Base-by-base conservation (phyloP, 1,284 basidiomycete genomes). In the Trichosporon inkin region DNA sequence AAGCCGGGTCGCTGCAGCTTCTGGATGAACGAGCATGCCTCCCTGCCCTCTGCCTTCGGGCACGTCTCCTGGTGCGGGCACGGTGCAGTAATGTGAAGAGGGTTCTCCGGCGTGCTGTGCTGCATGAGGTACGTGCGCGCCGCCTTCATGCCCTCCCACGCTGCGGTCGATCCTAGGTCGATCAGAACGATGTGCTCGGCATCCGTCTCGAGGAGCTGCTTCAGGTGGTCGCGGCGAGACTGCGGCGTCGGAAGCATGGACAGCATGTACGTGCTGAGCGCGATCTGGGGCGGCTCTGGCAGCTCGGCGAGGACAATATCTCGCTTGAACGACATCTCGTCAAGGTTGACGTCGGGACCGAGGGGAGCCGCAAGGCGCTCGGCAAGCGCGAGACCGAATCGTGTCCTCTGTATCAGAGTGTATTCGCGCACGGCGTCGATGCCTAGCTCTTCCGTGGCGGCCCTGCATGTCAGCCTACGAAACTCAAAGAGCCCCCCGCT, bases 61-160 rank as follows among this genome's bases (percentile, higher is more conserved):
- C 96, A 99, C 22, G 81, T 81, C 14, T 82, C 82, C 72, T 99
- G 94, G 73, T 99, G 95, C 20, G 96, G 91, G 72, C 96, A 99
- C 84, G 93, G 77, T 4, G 75, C 71, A 11, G 71, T 65, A 39
- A 73, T 66, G 59, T 76, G 72, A 0, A 71, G 62, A 14, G 70
- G 70, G 17, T 55, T 44, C 34, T 63, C 66, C 0, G 28, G 44
- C 13, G 44, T 49, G 38, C 51, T 52, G 19, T 37, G 53, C 37
- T 16, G n/a, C 37, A 16, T 49, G 2, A 99, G 78, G 67, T 85
- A 84, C 58, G 90, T 84, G 58, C 95, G 82, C 1, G 95, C 93
- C 66, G 88, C 85, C n/a, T 86, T 86, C 53, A 99, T 86, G 41
- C 82, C 82, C 62, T 87, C 84, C 75, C 96, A 98, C 0, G 92